These are phyloP conservation scores for Cladochytrium replicatum DNA, from an alignment of 192 early-diverging fungal genomes.

Conservation along the genomic window DNA sequence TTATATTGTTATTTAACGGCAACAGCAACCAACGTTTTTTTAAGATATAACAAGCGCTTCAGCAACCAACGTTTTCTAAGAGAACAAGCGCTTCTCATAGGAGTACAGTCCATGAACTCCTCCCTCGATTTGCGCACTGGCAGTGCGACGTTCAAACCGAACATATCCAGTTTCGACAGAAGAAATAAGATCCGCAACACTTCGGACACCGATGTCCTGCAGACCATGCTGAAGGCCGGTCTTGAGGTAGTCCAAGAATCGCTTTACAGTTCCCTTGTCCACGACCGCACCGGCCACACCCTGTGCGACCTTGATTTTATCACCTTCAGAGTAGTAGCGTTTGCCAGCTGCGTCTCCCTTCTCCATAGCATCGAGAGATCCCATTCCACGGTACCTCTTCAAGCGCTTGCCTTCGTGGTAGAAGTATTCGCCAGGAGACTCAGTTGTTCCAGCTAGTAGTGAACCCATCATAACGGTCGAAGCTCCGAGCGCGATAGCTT, in stretches of 20 bases:
- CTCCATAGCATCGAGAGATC: slow-evolving; percentile 95
- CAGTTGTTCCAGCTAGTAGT: slow-evolving; percentile 87
- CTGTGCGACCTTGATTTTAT: slow-evolving; percentile 97
- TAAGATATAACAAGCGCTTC: too few relatives aligned
- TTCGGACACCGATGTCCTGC: slow-evolving; percentile 88
- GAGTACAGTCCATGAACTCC: slow-evolving; percentile 86
- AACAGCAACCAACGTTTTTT: too few relatives aligned
- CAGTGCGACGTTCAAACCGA: slow-evolving; percentile 89
- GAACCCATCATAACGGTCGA: slow-evolving; percentile 99
- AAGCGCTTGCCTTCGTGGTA: slow-evolving; percentile 94
- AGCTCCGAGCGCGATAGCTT: slow-evolving; percentile 88
- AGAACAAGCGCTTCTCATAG: slow-evolving; percentile 72
- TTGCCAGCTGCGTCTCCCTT: slow-evolving; percentile 58
- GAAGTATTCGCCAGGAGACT: slow-evolving; percentile 97
- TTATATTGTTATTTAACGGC: too few relatives aligned
- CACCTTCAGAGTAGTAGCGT: slow-evolving; percentile 95
- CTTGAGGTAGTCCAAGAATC: slow-evolving; percentile 83
- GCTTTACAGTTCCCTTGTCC: slow-evolving; percentile 92
- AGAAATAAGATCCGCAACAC: slow-evolving; percentile 55
- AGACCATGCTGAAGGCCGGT: slow-evolving; percentile 94
- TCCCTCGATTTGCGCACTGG: slow-evolving; percentile 91
- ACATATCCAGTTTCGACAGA: slow-evolving; percentile 60
- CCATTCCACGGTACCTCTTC: slow-evolving; percentile 99
- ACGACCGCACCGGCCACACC: slow-evolving; percentile 93
- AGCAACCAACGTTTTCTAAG: too few relatives aligned